phyloP scores from a whole-genome alignment of 108 stramenopile genomes.

The Parietichytrium sp. region DNA sequence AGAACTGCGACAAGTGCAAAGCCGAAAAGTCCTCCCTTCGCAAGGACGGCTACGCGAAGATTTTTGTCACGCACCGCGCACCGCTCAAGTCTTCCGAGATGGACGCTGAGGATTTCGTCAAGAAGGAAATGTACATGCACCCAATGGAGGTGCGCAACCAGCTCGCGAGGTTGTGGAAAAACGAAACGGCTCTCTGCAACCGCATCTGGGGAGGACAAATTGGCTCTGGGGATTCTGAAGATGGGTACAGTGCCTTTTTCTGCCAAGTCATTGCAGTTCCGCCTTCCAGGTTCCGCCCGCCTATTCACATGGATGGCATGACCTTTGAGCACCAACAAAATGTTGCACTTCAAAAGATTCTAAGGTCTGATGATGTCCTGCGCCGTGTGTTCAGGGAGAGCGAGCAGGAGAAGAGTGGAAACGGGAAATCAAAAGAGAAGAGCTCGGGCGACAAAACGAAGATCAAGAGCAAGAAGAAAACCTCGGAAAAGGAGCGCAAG shows the following conservation, averaged over 20 bases:
- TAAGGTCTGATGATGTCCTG: constrained; percentile 49
- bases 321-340: constrained; percentile 94
- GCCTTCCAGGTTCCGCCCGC: constrained; percentile 91
- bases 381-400: neutral
- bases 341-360: constrained; percentile 73
- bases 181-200: constrained; percentile 64
- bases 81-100: constrained; percentile 51
- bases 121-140: constrained; percentile 74
- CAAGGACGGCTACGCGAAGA: constrained; percentile 89
- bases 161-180: constrained; percentile 78
- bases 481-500: neutral
- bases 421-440: neutral
- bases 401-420: neutral
- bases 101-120: neutral
- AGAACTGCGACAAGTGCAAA: constrained; percentile 81
- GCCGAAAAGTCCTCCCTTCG: constrained; percentile 80
- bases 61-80: constrained; percentile 84
- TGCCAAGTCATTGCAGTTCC: constrained; percentile 82
- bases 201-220: constrained; percentile 71
- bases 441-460: neutral
- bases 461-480: neutral
- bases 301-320: constrained; percentile 79
- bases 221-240: constrained; percentile 42
- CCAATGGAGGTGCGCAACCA: constrained; percentile 88
- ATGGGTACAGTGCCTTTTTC: constrained; percentile 80